Conservation (phyloP, 2,329 filamentous ascomycete species). For the Teratosphaeria gauchensis region DNA sequence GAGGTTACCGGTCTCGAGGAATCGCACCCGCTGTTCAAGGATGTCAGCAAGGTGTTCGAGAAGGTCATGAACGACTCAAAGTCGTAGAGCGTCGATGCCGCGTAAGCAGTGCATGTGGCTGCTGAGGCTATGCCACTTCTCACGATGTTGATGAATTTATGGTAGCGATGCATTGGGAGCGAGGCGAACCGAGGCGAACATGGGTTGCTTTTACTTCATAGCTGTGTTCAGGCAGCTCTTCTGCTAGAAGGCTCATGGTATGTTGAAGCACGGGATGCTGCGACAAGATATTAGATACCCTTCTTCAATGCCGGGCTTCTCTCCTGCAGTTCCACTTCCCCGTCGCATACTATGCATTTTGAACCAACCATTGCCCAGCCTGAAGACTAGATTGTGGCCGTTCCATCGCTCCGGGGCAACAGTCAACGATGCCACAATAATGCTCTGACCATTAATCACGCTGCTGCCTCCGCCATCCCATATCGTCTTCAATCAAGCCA, state of each 20-base stretch:
- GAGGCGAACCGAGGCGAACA: neutral
- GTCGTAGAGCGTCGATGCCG: neutral
- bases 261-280: neutral
- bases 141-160: neutral
- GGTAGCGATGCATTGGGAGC: neutral
- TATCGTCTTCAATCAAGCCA: too few relatives aligned
- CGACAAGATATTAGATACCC: neutral
- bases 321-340: neutral
- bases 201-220: neutral
- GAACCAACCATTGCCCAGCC: too few relatives aligned
- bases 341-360: too few relatives aligned
- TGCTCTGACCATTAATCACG: too few relatives aligned
- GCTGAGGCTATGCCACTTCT: neutral
- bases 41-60: slow-evolving; percentile 37
- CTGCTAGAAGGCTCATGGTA: neutral
- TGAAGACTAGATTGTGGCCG: too few relatives aligned
- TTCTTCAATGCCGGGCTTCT: neutral
- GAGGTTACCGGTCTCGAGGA: slow-evolving; percentile 74
- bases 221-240: neutral
- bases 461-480: too few relatives aligned
- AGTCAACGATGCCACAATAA: too few relatives aligned
- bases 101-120: neutral
- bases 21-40: slow-evolving; percentile 65
- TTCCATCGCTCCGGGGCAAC: too few relatives aligned
- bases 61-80: neutral